Percentiles rank a stretch among this genome's conserved stretches.
Evolutionary conservation across 768 basidiomycete genomes (phyloP).

Genomic region (Mycena kentingensis): DNA sequence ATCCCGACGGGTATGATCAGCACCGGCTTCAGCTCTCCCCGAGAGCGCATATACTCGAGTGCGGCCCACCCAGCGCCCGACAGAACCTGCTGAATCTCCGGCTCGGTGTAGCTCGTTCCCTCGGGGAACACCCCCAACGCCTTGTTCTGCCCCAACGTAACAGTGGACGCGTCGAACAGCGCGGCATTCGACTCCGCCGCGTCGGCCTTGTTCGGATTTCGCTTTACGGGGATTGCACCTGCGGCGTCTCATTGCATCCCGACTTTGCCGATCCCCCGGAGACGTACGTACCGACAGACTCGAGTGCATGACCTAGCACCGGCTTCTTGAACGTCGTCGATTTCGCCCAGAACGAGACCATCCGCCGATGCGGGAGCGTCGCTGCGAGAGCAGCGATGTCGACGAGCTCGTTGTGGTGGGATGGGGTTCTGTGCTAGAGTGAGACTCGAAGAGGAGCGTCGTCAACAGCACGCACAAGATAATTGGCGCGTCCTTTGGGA

Average conservation of each 20-base stretch:
- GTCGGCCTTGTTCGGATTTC: constrained; percentile 52
- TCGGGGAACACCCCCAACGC: constrained; percentile 71
- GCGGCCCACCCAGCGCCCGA: constrained; percentile 75
- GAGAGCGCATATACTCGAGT: constrained; percentile 58
- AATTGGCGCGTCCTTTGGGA: constrained; percentile 56
- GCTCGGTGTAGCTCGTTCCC: constrained; percentile 55
- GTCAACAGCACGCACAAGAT: constrained; percentile 46
- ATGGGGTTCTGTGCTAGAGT: constrained; percentile 45
- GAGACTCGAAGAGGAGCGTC: not conserved
- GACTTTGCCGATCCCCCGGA: not conserved
- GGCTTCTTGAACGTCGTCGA: constrained; percentile 66
- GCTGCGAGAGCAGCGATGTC: constrained; percentile 55
- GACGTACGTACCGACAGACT: constrained; percentile 44
- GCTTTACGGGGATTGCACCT: constrained; percentile 69
- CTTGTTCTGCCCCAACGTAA: constrained; percentile 9
- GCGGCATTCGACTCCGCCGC: constrained; percentile 18
- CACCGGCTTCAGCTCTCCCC: constrained; percentile 32
- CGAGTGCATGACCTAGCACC: constrained; percentile 49
- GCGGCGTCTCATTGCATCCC: not conserved
- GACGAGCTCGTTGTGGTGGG: constrained; percentile 71
- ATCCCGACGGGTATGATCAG: constrained; percentile 65
- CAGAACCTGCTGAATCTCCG: constrained; percentile 48
- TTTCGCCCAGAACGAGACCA: constrained; percentile 72
- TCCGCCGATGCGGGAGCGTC: constrained; percentile 60
- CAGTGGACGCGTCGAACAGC: constrained; percentile 18